Evolutionary conservation across 768 basidiomycete genomes (phyloP).

Genomic region (Russula emetica): DNA sequence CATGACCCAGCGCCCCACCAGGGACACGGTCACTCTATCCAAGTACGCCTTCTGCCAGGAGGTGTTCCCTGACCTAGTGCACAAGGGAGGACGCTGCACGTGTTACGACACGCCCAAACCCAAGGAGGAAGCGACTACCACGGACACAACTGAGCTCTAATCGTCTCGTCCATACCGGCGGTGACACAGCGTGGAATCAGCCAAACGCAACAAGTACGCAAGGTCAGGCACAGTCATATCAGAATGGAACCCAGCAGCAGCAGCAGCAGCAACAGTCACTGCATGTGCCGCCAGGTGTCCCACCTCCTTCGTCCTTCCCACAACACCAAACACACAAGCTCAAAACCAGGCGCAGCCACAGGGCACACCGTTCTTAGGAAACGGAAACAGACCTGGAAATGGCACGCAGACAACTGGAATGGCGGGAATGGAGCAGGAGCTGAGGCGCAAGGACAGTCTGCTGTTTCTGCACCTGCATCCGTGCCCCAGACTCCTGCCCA

Average conservation of each 20-base stretch:
- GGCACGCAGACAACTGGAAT: conserved; percentile 15
- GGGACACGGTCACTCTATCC: too few species aligned
- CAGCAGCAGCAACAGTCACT: conserved; percentile 52
- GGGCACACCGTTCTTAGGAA: conserved; percentile 21
- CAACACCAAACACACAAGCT: conserved; percentile 37
- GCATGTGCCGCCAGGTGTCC: conserved; percentile 50
- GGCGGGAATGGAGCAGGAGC: conserved; percentile 28
- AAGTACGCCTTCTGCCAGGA: too few species aligned
- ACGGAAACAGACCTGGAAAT: conserved; percentile 26
- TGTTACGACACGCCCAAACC: too few species aligned
- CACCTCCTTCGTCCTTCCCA: conserved; percentile 38
- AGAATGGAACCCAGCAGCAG: conserved; percentile 50
- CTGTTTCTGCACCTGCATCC: conserved; percentile 36
- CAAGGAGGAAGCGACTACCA: too few species aligned
- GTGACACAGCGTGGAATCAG: conserved; percentile 66
- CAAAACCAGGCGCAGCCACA: conserved; percentile 24
- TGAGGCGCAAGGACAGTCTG: conserved; percentile 24
- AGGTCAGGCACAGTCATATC: conserved; percentile 31
- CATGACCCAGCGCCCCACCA: too few species aligned
- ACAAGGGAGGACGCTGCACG: too few species aligned
- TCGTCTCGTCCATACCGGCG: too few species aligned
- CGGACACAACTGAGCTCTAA: too few species aligned
- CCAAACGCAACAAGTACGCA: conserved; percentile 46
- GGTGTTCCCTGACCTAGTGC: too few species aligned
- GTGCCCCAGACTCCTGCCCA: conserved; percentile 30